phyloP scores from a whole-genome alignment of 78 protist genomes.

The Dictyostelium citrinum region DNA sequence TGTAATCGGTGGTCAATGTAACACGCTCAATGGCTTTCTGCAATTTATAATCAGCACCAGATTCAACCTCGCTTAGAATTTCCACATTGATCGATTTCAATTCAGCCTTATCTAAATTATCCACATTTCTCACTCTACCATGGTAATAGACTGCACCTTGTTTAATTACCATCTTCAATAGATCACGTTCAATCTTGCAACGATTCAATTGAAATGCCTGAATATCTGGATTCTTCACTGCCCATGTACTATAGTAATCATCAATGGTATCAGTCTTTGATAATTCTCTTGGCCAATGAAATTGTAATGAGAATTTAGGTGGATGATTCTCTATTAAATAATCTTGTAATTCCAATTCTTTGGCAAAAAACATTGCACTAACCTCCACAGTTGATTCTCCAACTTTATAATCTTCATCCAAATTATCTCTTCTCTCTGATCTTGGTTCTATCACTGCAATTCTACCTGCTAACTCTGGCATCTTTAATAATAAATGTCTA shows the following conservation, averaged over 20 bases:
- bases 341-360: conserved; percentile 45
- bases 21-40: conserved; percentile 15
- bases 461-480: conserved; percentile 13
- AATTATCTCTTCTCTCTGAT: conserved; percentile 19
- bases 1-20: conserved; percentile 37
- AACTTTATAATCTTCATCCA: conserved; percentile 59
- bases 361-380: conserved; percentile 51
- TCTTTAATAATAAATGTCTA: conserved; percentile 42
- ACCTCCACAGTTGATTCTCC: conserved; percentile 68
- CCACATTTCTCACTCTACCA: conserved; percentile 60
- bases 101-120: not conserved
- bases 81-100: conserved; percentile 29
- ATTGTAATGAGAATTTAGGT: conserved; percentile 57
- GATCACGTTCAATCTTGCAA: conserved; percentile 49
- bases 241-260: conserved; percentile 56
- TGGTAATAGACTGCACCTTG: conserved; percentile 42
- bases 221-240: conserved; percentile 70
- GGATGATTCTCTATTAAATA: conserved; percentile 65
- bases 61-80: not conserved
- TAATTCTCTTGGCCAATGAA: conserved; percentile 46
- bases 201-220: conserved; percentile 68
- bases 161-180: not conserved
- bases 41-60: not conserved
- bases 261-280: conserved; percentile 39
- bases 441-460: conserved; percentile 64